Percentiles rank a stretch among this genome's conserved stretches.
These are phyloP conservation scores for Rhinocladiella mackenziei DNA, from an alignment of 2,329 filamentous ascomycete species.

Conservation along the genomic window DNA sequence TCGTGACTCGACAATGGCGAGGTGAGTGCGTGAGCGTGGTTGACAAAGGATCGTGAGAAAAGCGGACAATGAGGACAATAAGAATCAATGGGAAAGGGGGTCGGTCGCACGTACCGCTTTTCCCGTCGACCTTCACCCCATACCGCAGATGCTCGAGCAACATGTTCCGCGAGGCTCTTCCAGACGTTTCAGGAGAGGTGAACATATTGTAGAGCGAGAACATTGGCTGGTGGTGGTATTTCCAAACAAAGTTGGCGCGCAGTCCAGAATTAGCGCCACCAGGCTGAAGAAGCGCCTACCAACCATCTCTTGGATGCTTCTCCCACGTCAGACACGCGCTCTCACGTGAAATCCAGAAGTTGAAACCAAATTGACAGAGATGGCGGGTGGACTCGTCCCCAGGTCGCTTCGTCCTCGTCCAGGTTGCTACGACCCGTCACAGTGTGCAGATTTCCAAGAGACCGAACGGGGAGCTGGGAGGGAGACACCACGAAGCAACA, in stretches of 20 bases:
- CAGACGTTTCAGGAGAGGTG: conserved; percentile 18
- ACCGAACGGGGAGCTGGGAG: too few species aligned
- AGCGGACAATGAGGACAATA: conserved; percentile 21
- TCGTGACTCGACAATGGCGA: conserved; percentile 23
- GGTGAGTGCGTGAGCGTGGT: conserved; percentile 7
- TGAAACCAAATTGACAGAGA: conserved; percentile 19
- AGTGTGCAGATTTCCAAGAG: too few species aligned
- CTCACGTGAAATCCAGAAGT: conserved; percentile 14
- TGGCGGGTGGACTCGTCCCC: conserved; percentile 8
- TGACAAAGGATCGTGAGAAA: conserved; percentile 10
- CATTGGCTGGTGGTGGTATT: conserved; percentile 22
- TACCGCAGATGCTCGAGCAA: conserved; percentile 18
- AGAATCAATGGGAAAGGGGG: conserved; percentile 12
- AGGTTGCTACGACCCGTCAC: conserved; percentile 7
- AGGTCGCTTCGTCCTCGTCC: conserved; percentile 21
- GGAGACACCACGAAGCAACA: conserved; percentile 23
- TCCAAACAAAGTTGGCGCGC: conserved; percentile 23
- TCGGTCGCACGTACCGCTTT: conserved; percentile 23
- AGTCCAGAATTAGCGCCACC: conserved; percentile 25
- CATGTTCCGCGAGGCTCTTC: conserved; percentile 18
- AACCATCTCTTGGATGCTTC: conserved; percentile 20
- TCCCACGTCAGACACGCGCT: conserved; percentile 26
- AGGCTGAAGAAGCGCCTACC: conserved; percentile 28
- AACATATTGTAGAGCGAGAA: conserved; percentile 19
- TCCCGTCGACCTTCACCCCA: conserved; percentile 14